phyloP scores from a whole-genome alignment of 176 grass and related monocot genomes.

The barley (Hordeum vulgare) region MorexV3_pseudomolecules_assembly NC_058524.1:584353020-584353519 shows the following conservation, averaged over 20 bases:
- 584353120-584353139: background rate
- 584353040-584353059: background rate
- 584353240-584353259: background rate
- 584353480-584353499: background rate
- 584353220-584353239: background rate
- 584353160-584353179: background rate
- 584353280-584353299: conserved; percentile 39
- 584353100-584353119: background rate
- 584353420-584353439: background rate
- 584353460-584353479: background rate
- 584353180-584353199: background rate
- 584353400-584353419: background rate
- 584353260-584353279: conserved; percentile 57
- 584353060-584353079: background rate
- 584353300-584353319: conserved; percentile 16
- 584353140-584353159: background rate
- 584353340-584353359: conserved; percentile 10
- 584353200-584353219: background rate
- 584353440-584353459: background rate
- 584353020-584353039: background rate
- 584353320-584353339: conserved; percentile 7
- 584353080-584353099: background rate
- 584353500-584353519: background rate
- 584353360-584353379: background rate
- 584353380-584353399: background rate